Evolutionary conservation across 2,329 filamentous ascomycete genomes (phyloP).

Genomic region (Teratosphaeria viscida): DNA sequence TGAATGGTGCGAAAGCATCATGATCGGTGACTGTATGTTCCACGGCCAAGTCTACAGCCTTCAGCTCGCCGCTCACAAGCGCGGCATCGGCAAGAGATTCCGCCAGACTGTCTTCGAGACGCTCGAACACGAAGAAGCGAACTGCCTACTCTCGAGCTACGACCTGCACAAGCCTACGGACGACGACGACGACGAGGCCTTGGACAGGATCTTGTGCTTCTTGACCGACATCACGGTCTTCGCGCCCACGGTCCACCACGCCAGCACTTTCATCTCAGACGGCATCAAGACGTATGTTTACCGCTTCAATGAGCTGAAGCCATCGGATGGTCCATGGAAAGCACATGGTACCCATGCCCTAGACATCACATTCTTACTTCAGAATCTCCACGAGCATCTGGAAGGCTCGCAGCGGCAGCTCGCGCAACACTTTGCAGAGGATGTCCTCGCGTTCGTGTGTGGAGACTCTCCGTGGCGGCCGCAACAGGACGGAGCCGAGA

Average conservation of each 20-base stretch:
- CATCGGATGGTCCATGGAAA: slow-evolving; percentile 34
- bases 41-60: slow-evolving; percentile 25
- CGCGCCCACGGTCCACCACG: slow-evolving; percentile 33
- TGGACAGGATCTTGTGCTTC: slow-evolving; percentile 34
- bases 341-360: slow-evolving; percentile 35
- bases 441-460: slow-evolving; percentile 31
- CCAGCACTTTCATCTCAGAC: slow-evolving; percentile 11
- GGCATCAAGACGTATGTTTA: slow-evolving; percentile 27
- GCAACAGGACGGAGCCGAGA: slow-evolving; percentile 10
- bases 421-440: slow-evolving; percentile 26
- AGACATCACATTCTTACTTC: slow-evolving; percentile 36
- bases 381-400: slow-evolving; percentile 36
- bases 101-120: background rate
- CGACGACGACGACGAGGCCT: slow-evolving; percentile 31
- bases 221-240: slow-evolving; percentile 38
- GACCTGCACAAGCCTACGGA: slow-evolving; percentile 29
- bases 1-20: slow-evolving; percentile 36
- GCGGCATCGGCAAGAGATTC: slow-evolving; percentile 20
- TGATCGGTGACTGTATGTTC: slow-evolving; percentile 39
- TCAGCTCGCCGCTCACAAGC: slow-evolving; percentile 9
- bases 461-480: slow-evolving; percentile 25
- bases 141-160: slow-evolving; percentile 30
- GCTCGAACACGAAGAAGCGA: background rate
- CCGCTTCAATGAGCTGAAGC: slow-evolving; percentile 39
- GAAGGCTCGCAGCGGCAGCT: slow-evolving; percentile 22